Conservation (phyloP, 164 flowering plant genomes). For the Magnolia sinica region DNA sequence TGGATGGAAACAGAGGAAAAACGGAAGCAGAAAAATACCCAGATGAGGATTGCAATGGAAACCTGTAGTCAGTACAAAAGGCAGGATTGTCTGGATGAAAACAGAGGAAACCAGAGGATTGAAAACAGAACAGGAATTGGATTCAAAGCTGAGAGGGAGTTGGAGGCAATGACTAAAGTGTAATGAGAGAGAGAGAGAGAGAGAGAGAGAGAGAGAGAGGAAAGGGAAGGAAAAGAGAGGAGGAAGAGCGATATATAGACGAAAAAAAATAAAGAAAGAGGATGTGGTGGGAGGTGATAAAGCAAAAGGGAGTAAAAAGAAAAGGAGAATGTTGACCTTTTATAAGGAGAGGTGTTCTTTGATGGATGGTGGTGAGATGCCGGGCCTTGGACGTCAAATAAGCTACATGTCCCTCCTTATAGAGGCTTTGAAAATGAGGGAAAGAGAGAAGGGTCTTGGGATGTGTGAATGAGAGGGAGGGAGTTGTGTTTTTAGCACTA, state of each 20-base stretch:
- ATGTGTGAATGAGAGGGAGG: not conserved
- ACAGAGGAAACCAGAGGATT: not conserved
- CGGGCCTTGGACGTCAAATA: conserved; percentile 6
- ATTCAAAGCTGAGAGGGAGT: not conserved
- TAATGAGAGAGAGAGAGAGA: not conserved
- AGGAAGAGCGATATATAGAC: not conserved
- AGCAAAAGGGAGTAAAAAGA: not conserved
- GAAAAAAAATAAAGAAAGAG: not conserved
- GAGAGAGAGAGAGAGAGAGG: not conserved
- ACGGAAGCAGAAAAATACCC: no score
- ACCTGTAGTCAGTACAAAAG: no score
- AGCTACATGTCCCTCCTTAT: not conserved
- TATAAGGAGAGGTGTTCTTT: no score
- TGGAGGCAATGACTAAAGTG: no score
- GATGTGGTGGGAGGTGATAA: not conserved
- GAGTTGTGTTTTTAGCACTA: no score
- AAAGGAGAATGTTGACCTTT: not conserved
- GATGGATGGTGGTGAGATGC: conserved; percentile 2
- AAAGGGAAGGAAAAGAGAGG: conserved; percentile 1
- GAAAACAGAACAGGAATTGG: not conserved
- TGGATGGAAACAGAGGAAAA: no score
- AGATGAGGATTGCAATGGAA: no score
- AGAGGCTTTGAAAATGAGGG: not conserved
- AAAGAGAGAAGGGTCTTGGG: not conserved
- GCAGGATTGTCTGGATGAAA: no score